These are phyloP conservation scores for Achlya hypogyna DNA, from an alignment of 352 stramenopile species.

Conservation along the genomic window DNA sequence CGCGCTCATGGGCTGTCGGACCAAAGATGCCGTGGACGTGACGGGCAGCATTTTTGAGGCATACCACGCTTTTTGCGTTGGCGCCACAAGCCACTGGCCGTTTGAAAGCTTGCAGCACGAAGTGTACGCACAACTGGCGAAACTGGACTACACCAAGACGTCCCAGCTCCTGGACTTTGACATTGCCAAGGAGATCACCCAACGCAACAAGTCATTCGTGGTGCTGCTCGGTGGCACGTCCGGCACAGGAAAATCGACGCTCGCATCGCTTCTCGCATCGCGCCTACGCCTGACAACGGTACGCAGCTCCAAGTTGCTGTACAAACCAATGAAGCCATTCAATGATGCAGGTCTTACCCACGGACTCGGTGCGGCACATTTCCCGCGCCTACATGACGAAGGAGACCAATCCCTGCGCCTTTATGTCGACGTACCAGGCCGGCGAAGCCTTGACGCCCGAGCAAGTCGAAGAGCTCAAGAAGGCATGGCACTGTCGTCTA, in stretches of 20 bases:
- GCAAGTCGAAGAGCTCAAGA: conserved; percentile 39
- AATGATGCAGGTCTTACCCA: conserved; percentile 48
- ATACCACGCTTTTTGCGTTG: conserved; percentile 37
- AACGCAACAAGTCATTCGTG: conserved; percentile 77
- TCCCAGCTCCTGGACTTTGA: conserved; percentile 79
- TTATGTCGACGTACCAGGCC: conserved; percentile 84
- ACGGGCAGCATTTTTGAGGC: conserved; percentile 56
- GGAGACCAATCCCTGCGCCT: conserved; percentile 66
- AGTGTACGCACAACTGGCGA: conserved; percentile 69
- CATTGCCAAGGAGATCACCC: conserved; percentile 77
- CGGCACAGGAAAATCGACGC: conserved; percentile 76
- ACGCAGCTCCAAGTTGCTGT: not conserved
- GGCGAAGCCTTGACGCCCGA: conserved; percentile 51
- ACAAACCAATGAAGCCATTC: not conserved
- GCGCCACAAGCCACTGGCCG: not conserved
- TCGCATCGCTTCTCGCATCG: conserved; percentile 67
- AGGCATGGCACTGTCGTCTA: not conserved
- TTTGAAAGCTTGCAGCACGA: conserved; percentile 50
- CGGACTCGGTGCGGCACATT: conserved; percentile 78
- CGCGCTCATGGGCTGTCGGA: conserved; percentile 79
- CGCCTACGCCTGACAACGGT: conserved; percentile 69
- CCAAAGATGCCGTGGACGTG: conserved; percentile 60
- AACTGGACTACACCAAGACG: conserved; percentile 77
- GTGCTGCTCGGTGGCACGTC: conserved; percentile 81
- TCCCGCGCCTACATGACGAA: conserved; percentile 73